Evolutionary conservation across 2,329 filamentous ascomycete species (phyloP), one percentile per base, ranked within the genome.

Genomic region (Lasiodiplodia theobromae): DNA sequence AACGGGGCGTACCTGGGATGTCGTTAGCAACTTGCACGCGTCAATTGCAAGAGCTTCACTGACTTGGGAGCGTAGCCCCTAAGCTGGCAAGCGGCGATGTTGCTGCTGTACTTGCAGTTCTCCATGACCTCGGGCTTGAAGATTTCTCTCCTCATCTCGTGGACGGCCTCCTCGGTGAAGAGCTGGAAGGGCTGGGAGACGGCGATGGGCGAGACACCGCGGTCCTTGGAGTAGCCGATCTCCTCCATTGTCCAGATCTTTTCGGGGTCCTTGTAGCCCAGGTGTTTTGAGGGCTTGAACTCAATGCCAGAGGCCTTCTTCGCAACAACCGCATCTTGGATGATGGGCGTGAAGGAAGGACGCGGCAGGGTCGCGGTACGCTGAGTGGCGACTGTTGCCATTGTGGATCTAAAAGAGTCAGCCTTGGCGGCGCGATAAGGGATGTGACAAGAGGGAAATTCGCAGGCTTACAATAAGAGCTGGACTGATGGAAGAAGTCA

Each of bases 171-270:
- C 38, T 82, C 74, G 12, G 86, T 86, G 77, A 91, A 91, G 28
- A 91, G 82, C 3, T 82, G 82, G 75, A 91, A 91, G 0, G 89
- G 88, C 69, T 90, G 86, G 0, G 88, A 89, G 64, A 90, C 88
- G 14, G 88, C 89, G 60, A 88, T 81, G 1, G 84, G 84, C 1
- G 89, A 91, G 31, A 91, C 83, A 4, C 88, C 89, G 62, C 80
- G 82, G 67, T 83, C 82, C 44, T 86, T 82, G 2, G 82, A 74
- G 51, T 86, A 86, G 2, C 86, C 87, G 64, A 91, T 81, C 38
- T 91, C 88, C 72, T 85, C 82, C 88, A 91, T 91, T 21, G 82
- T 86, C 72, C 87, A 78, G 54, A 87, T 79, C 70, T 85, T 83
- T 16, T 83, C 80, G 12, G 85, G 83, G 16, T 83, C 75, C 65